Conservation (phyloP, 2,329 filamentous ascomycete genomes). For the Parasarocladium wereldwijsianum region DNA sequence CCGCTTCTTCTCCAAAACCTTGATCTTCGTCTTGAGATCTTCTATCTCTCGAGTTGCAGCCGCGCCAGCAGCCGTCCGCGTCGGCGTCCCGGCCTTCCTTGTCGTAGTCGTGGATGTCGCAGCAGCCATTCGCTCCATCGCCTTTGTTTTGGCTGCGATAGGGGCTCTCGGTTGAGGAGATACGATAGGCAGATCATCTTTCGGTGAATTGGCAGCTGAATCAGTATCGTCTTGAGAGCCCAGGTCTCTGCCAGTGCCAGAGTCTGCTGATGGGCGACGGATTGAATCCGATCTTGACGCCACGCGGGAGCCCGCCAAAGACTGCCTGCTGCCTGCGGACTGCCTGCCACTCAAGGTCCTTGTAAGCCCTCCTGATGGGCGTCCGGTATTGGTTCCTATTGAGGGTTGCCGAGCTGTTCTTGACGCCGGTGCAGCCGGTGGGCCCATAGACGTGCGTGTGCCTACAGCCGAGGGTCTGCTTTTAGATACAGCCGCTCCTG, state of each 20-base stretch:
- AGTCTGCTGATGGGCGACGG: slow-evolving; percentile 31
- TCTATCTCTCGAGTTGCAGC: slow-evolving; percentile 57
- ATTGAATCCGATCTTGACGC: slow-evolving; percentile 22
- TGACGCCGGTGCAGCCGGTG: slow-evolving; percentile 36
- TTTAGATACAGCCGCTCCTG: slow-evolving; percentile 30
- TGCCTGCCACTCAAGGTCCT: slow-evolving; percentile 26
- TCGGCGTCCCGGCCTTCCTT: slow-evolving; percentile 14
- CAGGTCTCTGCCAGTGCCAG: slow-evolving; percentile 26
- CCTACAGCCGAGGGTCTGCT: slow-evolving; percentile 39
- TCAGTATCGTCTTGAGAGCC: slow-evolving; percentile 19
- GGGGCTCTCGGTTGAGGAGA: slow-evolving; percentile 37
- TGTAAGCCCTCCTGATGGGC: slow-evolving; percentile 15
- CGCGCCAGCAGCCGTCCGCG: slow-evolving; percentile 23
- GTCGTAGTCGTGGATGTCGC: slow-evolving; percentile 13
- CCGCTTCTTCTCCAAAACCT: slow-evolving; percentile 76
- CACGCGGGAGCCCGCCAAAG: too few species aligned
- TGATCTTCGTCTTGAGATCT: slow-evolving; percentile 75
- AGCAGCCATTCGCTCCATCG: slow-evolving; percentile 35
- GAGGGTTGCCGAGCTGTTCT: slow-evolving; percentile 29
- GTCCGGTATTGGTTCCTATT: slow-evolving; percentile 22
- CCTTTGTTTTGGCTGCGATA: slow-evolving; percentile 31
- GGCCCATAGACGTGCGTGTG: slow-evolving; percentile 51
- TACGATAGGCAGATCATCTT: slow-evolving; percentile 34
- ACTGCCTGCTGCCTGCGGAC: slow-evolving; percentile 21
- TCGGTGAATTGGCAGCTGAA: slow-evolving; percentile 27